Evolutionary conservation across 805 yeast genomes (phyloP).

Genomic region (Lachancea quebecensis): DNA sequence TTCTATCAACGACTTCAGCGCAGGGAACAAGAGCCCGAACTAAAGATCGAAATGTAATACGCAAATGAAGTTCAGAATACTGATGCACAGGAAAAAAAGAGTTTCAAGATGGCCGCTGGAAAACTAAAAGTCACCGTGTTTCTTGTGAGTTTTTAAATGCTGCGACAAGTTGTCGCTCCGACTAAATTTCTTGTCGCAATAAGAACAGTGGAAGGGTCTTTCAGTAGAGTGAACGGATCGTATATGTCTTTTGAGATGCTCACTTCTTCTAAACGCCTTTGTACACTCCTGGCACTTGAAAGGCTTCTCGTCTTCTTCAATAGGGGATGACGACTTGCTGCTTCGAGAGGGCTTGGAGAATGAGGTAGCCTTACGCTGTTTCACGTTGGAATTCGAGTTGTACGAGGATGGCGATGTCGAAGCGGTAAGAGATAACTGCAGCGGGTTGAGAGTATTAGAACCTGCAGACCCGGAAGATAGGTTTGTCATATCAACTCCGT

Average conservation of each 20-base stretch:
- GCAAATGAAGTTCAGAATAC: too few species aligned
- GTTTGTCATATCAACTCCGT: neutral
- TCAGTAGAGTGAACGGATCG: slow-evolving; percentile 58
- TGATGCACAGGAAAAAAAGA: too few species aligned
- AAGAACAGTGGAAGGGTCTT: slow-evolving; percentile 51
- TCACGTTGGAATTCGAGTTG: neutral
- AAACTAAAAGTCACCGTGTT: slow-evolving; percentile 24
- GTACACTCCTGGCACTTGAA: slow-evolving; percentile 34
- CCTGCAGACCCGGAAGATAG: neutral
- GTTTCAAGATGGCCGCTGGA: too few species aligned
- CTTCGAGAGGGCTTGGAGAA: slow-evolving; percentile 6
- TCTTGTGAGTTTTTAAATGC: slow-evolving; percentile 49
- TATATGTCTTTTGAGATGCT: slow-evolving; percentile 61
- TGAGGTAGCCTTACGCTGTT: slow-evolving; percentile 6
- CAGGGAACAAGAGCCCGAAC: too few species aligned
- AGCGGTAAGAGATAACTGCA: neutral
- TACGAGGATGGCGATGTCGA: slow-evolving; percentile 5
- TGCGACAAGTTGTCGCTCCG: slow-evolving; percentile 62
- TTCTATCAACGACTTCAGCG: slow-evolving; percentile 1
- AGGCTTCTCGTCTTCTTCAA: slow-evolving; percentile 31
- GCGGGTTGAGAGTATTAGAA: neutral
- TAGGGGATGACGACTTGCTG: slow-evolving; percentile 9
- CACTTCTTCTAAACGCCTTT: slow-evolving; percentile 51
- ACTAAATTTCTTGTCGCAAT: slow-evolving; percentile 56
- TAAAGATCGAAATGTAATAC: too few species aligned